phyloP scores from a whole-genome alignment of 805 yeast species.

The Metschnikowia corniflorae region DNA sequence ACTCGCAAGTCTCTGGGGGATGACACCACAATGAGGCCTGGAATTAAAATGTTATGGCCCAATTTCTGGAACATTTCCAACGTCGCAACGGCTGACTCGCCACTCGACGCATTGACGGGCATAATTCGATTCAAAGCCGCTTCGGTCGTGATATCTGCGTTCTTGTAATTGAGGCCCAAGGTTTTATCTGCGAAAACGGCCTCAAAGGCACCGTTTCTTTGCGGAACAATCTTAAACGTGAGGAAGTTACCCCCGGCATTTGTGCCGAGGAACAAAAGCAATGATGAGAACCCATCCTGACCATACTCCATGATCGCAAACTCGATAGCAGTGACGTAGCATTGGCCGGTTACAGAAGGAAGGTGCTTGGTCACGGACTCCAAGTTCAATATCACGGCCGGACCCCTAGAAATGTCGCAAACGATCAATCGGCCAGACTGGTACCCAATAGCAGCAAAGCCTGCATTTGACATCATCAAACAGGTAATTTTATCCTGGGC shows the following conservation, averaged over 20 bases:
- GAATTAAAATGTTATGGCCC: constrained; percentile 56
- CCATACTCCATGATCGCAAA: constrained; percentile 70
- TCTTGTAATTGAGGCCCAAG: constrained; percentile 33
- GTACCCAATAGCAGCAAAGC: constrained; percentile 81
- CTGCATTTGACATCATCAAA: constrained; percentile 66
- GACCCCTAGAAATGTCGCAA: constrained; percentile 71
- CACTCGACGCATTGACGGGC: constrained; percentile 56
- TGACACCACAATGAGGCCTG: constrained; percentile 57
- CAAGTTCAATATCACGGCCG: constrained; percentile 56
- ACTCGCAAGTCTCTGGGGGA: constrained; percentile 62
- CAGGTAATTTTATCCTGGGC: constrained; percentile 47
- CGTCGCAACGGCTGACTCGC: constrained; percentile 63
- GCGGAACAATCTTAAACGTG: constrained; percentile 63
- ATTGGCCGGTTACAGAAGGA: constrained; percentile 29
- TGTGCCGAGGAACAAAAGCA: constrained; percentile 73
- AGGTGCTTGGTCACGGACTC: constrained; percentile 26
- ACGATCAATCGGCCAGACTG: constrained; percentile 70
- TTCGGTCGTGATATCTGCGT: constrained; percentile 43
- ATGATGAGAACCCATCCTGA: constrained; percentile 67
- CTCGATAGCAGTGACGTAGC: constrained; percentile 57
- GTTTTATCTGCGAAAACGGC: constrained; percentile 49
- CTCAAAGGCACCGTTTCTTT: constrained; percentile 54
- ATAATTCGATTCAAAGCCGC: constrained; percentile 52
- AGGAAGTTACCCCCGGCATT: constrained; percentile 64
- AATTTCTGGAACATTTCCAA: constrained; percentile 54